Base-by-base conservation (phyloP, 352 stramenopile species). In the Globisporangium emineosum region DNA sequence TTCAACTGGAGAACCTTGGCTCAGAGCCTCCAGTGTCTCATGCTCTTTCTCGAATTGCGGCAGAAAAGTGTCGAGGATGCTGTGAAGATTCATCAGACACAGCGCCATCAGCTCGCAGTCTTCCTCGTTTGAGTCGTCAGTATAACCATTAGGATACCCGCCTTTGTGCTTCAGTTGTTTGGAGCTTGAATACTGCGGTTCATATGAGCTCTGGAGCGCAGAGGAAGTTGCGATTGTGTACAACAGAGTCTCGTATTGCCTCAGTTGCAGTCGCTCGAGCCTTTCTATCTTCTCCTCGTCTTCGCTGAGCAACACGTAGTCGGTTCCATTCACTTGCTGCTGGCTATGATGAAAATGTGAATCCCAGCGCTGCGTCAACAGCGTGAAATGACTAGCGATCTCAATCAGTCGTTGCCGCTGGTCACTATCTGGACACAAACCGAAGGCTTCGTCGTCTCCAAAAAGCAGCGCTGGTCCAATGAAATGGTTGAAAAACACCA, bases 401-500 rank as follows among this genome's bases (percentile, higher is more conserved):
- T 25, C 45, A 43, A 43, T 17, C 21, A 81, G 45, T 5, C 10
- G 47, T 10, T 47, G 62, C 49, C 65, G 64, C 56, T 76, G 54
- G 2, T 57, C 53, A 29, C 25, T 37, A 9, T 63, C 72, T 2
- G 51, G 47, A 8, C 21, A 15, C 47, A 64, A 69, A 19, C 49
- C 50, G 54, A 55, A 3, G 19, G 69, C 52, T 1, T 58, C 58
- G 29, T 76, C 50, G 1, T 13, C 43, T 43, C 68, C 54, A 42
- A 80, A 81, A 19, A 73, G 43, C 33, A 93, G 30, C 12, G 68
- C 71, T 33, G 80, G 78, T 6, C 69, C 78, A 13, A 93, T 51
- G 60, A 89, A 89, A 52, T 93, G 81, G 45, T 86, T 81, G 64
- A 90, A 91, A 23, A 93, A 88, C n/a, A 91, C 71, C 2, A 90